Conservation (phyloP, 805 yeast genomes). For the Lipomyces sp. region DNA sequence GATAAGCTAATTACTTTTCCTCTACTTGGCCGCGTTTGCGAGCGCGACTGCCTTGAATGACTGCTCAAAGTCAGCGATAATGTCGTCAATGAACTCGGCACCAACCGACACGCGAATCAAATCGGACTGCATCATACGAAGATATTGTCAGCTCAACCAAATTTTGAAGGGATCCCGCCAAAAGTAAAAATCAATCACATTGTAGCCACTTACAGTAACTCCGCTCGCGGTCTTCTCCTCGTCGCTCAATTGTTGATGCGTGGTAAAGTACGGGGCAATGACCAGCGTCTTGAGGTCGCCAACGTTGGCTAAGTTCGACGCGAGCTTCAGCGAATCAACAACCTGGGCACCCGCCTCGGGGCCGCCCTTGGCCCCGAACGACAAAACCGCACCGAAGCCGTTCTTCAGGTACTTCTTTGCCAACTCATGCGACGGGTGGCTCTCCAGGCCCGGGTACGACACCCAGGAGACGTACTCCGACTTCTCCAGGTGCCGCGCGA, state of each 20-base stretch:
- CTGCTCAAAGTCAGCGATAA: constrained; percentile 84
- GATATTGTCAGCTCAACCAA: too few relatives aligned
- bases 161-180: too few relatives aligned
- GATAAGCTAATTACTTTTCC: too few relatives aligned
- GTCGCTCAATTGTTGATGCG: constrained; percentile 85
- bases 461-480: constrained; percentile 82
- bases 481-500: constrained; percentile 72
- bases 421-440: constrained; percentile 71
- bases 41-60: constrained; percentile 59
- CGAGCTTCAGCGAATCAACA: constrained; percentile 78
- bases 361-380: constrained; percentile 78
- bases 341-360: constrained; percentile 70
- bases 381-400: constrained; percentile 83
- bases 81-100: constrained; percentile 76
- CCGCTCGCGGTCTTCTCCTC: constrained; percentile 81
- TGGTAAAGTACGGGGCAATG: constrained; percentile 93
- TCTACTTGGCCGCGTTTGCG: too few relatives aligned
- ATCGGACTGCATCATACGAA: too few relatives aligned
- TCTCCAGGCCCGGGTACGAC: constrained; percentile 83
- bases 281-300: constrained; percentile 96
- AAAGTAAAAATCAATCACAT: too few relatives aligned
- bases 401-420: constrained; percentile 78
- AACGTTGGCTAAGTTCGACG: constrained; percentile 91
- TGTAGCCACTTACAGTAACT: constrained; percentile 56
- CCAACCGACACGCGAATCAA: constrained; percentile 88